Conservation (phyloP, 306 rosid species). For the Vachellia collinsii region DNA sequence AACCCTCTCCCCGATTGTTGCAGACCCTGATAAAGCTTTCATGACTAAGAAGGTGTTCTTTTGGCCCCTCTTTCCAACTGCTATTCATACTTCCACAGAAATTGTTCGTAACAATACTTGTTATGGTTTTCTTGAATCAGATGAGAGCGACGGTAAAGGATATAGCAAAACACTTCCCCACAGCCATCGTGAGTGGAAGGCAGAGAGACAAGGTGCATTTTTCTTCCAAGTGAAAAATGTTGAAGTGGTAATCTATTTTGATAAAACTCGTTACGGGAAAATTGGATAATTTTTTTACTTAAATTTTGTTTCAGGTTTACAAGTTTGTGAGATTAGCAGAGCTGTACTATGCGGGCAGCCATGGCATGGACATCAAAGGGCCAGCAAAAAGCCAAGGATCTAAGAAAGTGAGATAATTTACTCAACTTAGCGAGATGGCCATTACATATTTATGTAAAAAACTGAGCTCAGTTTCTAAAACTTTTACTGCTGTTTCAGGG, state of each 20-base stretch:
- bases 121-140: slow-evolving; percentile 45
- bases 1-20: slow-evolving; percentile 95
- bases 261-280: background rate
- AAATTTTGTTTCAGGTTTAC: slow-evolving; percentile 55
- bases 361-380: slow-evolving; percentile 98
- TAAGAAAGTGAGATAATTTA: slow-evolving; percentile 40
- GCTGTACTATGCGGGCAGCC: slow-evolving; percentile 94
- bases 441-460: background rate
- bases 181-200: slow-evolving; percentile 95
- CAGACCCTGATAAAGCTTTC: slow-evolving; percentile 86
- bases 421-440: slow-evolving; percentile 2
- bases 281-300: background rate
- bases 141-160: slow-evolving; percentile 78
- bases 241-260: background rate
- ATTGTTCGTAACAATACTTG: background rate
- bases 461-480: slow-evolving; percentile 18
- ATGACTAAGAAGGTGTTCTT: slow-evolving; percentile 74
- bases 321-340: slow-evolving; percentile 73
- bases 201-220: slow-evolving; percentile 79
- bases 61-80: background rate
- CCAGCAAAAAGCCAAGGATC: slow-evolving; percentile 59
- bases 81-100: background rate
- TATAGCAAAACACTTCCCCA: slow-evolving; percentile 71
- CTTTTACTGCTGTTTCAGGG: slow-evolving; percentile 50
- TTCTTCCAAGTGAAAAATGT: background rate